These are phyloP conservation scores for Claviceps quebecensis DNA, from an alignment of 2,329 filamentous ascomycete genomes.

Conservation along the genomic window DNA sequence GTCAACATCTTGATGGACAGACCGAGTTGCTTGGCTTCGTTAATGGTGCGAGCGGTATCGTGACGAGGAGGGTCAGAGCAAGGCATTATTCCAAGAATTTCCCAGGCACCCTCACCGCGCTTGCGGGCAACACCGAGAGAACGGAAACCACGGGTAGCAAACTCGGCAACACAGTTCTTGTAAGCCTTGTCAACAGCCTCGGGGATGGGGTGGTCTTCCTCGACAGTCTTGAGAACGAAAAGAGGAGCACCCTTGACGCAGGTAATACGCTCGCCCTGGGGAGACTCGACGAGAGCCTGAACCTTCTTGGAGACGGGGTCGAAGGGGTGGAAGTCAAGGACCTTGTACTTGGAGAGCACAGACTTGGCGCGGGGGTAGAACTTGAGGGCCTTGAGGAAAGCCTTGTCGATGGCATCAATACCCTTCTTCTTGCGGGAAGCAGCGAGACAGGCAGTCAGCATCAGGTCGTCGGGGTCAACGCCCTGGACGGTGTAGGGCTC, in stretches of 20 bases:
- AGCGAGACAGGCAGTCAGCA: conserved; percentile 82
- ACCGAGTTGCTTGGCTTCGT: conserved; percentile 77
- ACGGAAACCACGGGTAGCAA: conserved; percentile 85
- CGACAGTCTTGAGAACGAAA: conserved; percentile 74
- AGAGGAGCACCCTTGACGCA: conserved; percentile 88
- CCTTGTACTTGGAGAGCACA: conserved; percentile 70
- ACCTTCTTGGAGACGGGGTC: conserved; percentile 93
- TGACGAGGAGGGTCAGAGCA: conserved; percentile 84
- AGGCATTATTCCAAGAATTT: conserved; percentile 90
- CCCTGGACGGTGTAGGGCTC: conserved; percentile 75
- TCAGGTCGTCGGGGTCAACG: conserved; percentile 75
- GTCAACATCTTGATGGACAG: conserved; percentile 94
- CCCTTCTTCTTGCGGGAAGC: conserved; percentile 91
- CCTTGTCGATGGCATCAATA: conserved; percentile 90
- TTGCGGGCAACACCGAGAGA: conserved; percentile 88
- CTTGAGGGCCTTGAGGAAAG: conserved; percentile 74
- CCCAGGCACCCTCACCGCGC: conserved; percentile 67
- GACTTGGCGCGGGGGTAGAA: conserved; percentile 72
- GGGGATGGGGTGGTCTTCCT: conserved; percentile 69
- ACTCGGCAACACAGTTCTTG: conserved; percentile 86
- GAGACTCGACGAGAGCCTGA: conserved; percentile 67
- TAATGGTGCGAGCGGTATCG: conserved; percentile 80
- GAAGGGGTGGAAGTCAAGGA: conserved; percentile 75
- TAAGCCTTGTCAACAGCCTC: conserved; percentile 68
- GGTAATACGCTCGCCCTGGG: conserved; percentile 68